A percentile compares a stretch with the other conserved stretches of the same genome.
Conservation (phyloP, 805 yeast genomes). For the Kluyveromyces siamensis region DNA sequence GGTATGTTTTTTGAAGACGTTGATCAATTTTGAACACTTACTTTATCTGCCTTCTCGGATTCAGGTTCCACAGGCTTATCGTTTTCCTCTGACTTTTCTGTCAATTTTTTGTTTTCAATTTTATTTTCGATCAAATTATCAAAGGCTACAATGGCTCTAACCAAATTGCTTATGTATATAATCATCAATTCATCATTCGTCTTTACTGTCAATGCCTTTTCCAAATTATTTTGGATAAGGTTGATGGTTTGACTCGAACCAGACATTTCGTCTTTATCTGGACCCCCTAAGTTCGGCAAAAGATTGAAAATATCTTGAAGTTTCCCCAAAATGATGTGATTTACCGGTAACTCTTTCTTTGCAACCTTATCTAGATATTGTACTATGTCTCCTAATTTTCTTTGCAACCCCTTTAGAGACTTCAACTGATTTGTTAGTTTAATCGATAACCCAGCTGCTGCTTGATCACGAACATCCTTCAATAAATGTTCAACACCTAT, state of each 20-base stretch:
- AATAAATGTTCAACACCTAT: constrained; percentile 95
- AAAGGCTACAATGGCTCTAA: constrained; percentile 91
- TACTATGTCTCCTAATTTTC: constrained; percentile 69
- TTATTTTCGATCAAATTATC: constrained; percentile 95
- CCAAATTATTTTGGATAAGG: constrained; percentile 40
- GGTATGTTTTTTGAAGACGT: too few species aligned
- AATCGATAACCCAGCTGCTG: constrained; percentile 85
- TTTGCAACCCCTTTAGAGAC: constrained; percentile 77
- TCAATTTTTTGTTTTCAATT: constrained; percentile 61
- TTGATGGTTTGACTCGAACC: constrained; percentile 22
- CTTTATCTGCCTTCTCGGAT: constrained; percentile 26
- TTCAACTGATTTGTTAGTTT: constrained; percentile 83
- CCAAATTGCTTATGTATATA: constrained; percentile 79
- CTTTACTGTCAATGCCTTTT: constrained; percentile 79
- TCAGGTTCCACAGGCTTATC: constrained; percentile 26
- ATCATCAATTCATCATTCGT: constrained; percentile 96
- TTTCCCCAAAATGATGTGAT: constrained; percentile 84
- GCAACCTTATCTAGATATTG: constrained; percentile 68
- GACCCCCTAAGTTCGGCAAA: constrained; percentile 62
- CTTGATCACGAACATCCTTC: constrained; percentile 92
- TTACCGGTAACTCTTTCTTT: constrained; percentile 66
- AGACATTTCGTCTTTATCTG: constrained; percentile 27
- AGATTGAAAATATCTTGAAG: constrained; percentile 91
- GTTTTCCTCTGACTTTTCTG: constrained; percentile 28
- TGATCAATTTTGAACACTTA: background rate